phyloP scores from a whole-genome alignment of 1,139 yeast species.

The Suhomyces anneliseae region DNA sequence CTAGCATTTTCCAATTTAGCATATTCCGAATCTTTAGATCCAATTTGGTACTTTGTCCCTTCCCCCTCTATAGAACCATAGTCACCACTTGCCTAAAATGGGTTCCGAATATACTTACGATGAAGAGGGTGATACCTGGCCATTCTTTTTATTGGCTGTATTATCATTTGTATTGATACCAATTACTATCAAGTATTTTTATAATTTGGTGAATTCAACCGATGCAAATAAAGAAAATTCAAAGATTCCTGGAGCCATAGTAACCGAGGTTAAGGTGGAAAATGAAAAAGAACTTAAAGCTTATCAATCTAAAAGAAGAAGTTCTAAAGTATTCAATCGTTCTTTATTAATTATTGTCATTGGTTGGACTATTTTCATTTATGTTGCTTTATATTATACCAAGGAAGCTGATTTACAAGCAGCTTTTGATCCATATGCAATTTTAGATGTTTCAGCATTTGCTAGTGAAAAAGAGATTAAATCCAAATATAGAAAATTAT shows the following conservation, averaged over 20 bases:
- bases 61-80: not conserved
- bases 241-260: constrained; percentile 34
- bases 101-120: constrained; percentile 71
- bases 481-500: constrained; percentile 79
- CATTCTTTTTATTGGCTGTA: constrained; percentile 81
- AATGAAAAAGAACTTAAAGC: constrained; percentile 43
- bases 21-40: too few relatives aligned
- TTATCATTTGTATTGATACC: constrained; percentile 66
- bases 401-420: constrained; percentile 45
- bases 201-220: constrained; percentile 22
- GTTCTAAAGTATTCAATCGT: constrained; percentile 44
- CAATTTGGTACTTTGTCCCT: not conserved
- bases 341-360: constrained; percentile 46
- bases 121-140: constrained; percentile 94
- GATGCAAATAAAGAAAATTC: constrained; percentile 26
- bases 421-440: constrained; percentile 86
- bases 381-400: constrained; percentile 49
- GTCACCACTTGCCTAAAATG: constrained; percentile 14
- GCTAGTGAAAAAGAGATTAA: constrained; percentile 78
- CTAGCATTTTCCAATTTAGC: not conserved
- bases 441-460: constrained; percentile 69
- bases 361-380: constrained; percentile 70
- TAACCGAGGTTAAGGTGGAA: constrained; percentile 36
- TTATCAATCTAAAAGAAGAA: constrained; percentile 39
- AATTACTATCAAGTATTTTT: constrained; percentile 52